phyloP scores from a whole-genome alignment of 371 early-diverging fungal genomes.

The Apophysomyces variabilis region DNA sequence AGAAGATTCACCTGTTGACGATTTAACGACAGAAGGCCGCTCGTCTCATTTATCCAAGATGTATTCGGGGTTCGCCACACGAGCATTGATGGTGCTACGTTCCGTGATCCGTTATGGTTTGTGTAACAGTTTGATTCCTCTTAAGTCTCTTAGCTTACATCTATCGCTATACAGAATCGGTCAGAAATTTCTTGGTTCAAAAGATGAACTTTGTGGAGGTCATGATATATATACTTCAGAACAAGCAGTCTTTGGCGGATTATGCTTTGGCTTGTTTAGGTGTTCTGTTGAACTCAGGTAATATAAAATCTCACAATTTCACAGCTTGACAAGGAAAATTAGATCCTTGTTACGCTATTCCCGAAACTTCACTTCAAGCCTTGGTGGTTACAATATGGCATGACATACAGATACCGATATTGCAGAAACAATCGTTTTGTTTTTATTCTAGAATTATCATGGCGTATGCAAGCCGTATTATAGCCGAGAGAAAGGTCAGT shows the following conservation, averaged over 20 bases:
- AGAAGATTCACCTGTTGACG: conserved; percentile 28
- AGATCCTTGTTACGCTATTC: conserved; percentile 28
- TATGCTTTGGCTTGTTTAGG: conserved; percentile 43
- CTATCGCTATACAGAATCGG: conserved; percentile 23
- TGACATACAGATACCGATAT: conserved; percentile 18
- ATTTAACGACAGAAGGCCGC: conserved; percentile 14
- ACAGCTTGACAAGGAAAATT: neutral
- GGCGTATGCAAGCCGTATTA: conserved; percentile 31
- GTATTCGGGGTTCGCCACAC: conserved; percentile 38
- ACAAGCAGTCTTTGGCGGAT: conserved; percentile 32
- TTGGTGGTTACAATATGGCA: conserved; percentile 40
- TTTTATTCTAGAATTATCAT: conserved; percentile 45
- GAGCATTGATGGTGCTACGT: conserved; percentile 35
- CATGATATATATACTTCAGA: conserved; percentile 40
- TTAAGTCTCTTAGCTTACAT: neutral
- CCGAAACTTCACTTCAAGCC: conserved; percentile 27
- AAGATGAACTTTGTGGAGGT: conserved; percentile 40
- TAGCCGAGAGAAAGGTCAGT: conserved; percentile 1
- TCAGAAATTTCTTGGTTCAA: conserved; percentile 37
- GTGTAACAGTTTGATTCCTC: neutral
- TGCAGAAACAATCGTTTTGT: conserved; percentile 26
- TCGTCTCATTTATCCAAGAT: conserved; percentile 23
- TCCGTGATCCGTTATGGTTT: conserved; percentile 41
- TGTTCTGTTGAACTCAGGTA: conserved; percentile 32
- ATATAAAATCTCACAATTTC: neutral